A percentile compares a stretch with the other conserved stretches of the same genome.
Conservation (phyloP, 2,329 filamentous ascomycete species). For the Cercospora berteroae region DNA sequence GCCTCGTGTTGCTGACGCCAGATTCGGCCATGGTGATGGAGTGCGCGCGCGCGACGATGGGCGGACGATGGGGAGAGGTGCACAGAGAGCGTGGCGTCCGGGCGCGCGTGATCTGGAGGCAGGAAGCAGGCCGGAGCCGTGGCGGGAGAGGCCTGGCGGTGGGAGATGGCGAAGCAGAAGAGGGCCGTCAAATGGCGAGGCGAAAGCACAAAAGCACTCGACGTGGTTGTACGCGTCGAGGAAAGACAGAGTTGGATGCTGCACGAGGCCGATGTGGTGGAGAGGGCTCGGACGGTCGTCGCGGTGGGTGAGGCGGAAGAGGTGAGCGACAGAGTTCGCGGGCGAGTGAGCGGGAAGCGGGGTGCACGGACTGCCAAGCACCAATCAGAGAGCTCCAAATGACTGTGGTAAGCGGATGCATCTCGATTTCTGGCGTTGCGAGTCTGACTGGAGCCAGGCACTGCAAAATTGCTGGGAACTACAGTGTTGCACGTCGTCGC, state of each 20-base stretch:
- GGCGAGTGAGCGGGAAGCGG: neutral
- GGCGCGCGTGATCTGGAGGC: conserved; percentile 7
- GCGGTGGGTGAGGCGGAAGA: conserved; percentile 6
- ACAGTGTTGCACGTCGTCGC: neutral
- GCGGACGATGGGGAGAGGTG: conserved; percentile 4
- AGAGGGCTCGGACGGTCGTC: neutral
- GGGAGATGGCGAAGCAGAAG: neutral
- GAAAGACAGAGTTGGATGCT: neutral
- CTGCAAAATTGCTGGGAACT: neutral
- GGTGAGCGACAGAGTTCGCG: neutral
- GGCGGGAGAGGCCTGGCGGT: neutral
- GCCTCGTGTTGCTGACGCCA: conserved; percentile 79
- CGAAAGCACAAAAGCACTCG: conserved; percentile 4
- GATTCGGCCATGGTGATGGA: conserved; percentile 63
- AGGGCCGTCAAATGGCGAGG: conserved; percentile 4
- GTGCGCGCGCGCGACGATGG: neutral
- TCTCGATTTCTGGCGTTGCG: neutral
- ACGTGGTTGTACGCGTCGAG: conserved; percentile 5
- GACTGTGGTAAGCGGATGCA: neutral
- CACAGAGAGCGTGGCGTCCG: conserved; percentile 4
- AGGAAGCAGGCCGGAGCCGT: conserved; percentile 1
- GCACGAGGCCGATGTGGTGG: conserved; percentile 8
- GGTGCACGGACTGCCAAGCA: neutral
- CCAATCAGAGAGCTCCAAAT: neutral
- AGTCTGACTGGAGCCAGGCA: neutral